phyloP scores from a whole-genome alignment of 1,284 basidiomycete species.

The Hypsizygus ulmarius region DNA sequence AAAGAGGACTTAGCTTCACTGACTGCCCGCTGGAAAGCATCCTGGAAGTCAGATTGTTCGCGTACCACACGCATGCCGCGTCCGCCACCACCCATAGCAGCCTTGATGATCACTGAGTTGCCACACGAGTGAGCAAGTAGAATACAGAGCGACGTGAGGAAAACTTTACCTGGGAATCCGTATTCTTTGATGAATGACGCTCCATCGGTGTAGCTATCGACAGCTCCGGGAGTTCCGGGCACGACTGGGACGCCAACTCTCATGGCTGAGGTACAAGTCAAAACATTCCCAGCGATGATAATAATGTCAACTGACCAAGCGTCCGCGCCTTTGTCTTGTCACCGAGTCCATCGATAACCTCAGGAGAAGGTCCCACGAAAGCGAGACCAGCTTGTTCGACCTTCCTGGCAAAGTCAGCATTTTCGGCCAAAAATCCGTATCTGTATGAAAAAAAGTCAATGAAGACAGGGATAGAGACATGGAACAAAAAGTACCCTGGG shows the following conservation, averaged over 20 bases:
- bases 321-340: slow-evolving; percentile 98
- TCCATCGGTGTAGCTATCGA: slow-evolving; percentile 81
- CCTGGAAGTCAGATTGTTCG: slow-evolving; percentile 88
- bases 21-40: slow-evolving; percentile 90
- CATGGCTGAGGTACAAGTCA: slow-evolving; percentile 55
- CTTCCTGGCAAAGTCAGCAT: slow-evolving; percentile 92
- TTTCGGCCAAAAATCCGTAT: slow-evolving; percentile 98
- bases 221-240: slow-evolving; percentile 95
- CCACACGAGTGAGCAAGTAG: slow-evolving; percentile 1
- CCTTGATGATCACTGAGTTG: slow-evolving; percentile 86
- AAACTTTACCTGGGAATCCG: slow-evolving; percentile 81
- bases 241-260: slow-evolving; percentile 93
- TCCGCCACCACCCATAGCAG: slow-evolving; percentile 98
- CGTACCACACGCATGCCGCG: slow-evolving; percentile 99
- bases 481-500: slow-evolving; percentile 66
- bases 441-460: slow-evolving; percentile 39
- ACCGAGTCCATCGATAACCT: slow-evolving; percentile 96
- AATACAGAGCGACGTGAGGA: neutral
- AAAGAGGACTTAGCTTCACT: slow-evolving; percentile 96
- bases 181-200: slow-evolving; percentile 90
- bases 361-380: slow-evolving; percentile 94
- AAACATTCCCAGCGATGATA: slow-evolving; percentile 5
- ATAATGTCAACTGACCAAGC: slow-evolving; percentile 52
- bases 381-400: slow-evolving; percentile 97
- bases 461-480: neutral